Conservation (phyloP, 352 stramenopile genomes). For the Phytopythium vexans region DNA sequence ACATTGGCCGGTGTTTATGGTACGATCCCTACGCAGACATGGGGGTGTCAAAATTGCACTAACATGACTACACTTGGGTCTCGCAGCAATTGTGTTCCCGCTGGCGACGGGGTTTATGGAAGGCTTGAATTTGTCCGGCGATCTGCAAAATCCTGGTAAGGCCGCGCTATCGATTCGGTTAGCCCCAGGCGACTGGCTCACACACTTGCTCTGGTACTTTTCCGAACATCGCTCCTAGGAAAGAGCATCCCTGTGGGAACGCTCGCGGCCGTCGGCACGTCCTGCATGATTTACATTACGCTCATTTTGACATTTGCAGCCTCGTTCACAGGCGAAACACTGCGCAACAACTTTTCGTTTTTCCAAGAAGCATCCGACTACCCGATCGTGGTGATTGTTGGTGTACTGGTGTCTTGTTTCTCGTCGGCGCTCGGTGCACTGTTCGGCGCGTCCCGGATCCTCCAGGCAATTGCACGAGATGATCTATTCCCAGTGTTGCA, state of each 20-base stretch:
- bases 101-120: slow-evolving; percentile 84
- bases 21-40: slow-evolving; percentile 7
- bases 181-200: no score
- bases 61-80: slow-evolving; percentile 2
- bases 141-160: slow-evolving; percentile 66
- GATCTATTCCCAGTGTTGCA: slow-evolving; percentile 52
- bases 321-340: slow-evolving; percentile 47
- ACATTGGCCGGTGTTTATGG: slow-evolving; percentile 47
- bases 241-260: slow-evolving; percentile 69
- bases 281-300: slow-evolving; percentile 61
- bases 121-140: slow-evolving; percentile 74
- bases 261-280: slow-evolving; percentile 52
- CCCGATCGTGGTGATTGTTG: slow-evolving; percentile 53
- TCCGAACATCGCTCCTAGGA: no score
- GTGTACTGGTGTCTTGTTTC: slow-evolving; percentile 68
- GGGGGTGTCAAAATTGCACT: background rate
- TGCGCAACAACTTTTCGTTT: slow-evolving; percentile 73
- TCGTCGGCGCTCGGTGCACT: slow-evolving; percentile 61
- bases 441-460: slow-evolving; percentile 68
- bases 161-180: slow-evolving; percentile 5
- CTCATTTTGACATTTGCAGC: slow-evolving; percentile 70
- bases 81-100: slow-evolving; percentile 68
- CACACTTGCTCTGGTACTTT: no score
- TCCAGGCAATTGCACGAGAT: slow-evolving; percentile 77
- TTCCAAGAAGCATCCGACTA: slow-evolving; percentile 66